These are phyloP conservation scores for Euphrasia confusa DNA, from an alignment of 257 asterid genomes.

Conservation along the genomic window DNA sequence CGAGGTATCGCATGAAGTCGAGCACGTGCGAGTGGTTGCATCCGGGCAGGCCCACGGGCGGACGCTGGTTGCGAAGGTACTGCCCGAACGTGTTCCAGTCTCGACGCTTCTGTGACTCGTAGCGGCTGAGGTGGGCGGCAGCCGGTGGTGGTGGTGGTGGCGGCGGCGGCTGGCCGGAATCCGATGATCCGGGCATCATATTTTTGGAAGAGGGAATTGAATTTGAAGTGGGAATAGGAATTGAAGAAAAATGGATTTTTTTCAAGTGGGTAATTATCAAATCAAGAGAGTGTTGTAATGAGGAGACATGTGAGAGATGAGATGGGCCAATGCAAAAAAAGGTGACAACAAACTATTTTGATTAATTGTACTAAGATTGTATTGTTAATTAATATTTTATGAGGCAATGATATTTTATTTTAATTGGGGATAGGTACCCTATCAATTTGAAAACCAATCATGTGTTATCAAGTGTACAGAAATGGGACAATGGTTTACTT, in stretches of 20 bases:
- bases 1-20: conserved; percentile 71
- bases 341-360: conserved; percentile 39
- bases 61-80: conserved; percentile 64
- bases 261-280: conserved; percentile 35
- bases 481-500: conserved; percentile 23
- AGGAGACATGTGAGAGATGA: conserved; percentile 38
- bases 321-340: conserved; percentile 47
- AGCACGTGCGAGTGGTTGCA: conserved; percentile 64
- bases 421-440: conserved; percentile 8
- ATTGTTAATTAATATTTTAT: conserved; percentile 24
- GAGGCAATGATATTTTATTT: neutral
- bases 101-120: conserved; percentile 82
- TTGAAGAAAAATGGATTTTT: too few relatives aligned
- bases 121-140: conserved; percentile 48
- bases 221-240: neutral
- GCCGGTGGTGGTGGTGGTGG: too few relatives aligned
- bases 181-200: conserved; percentile 41
- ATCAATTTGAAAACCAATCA: conserved; percentile 38
- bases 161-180: conserved; percentile 20
- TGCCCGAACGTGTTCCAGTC: conserved; percentile 94
- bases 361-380: conserved; percentile 46
- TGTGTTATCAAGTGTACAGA: conserved; percentile 43
- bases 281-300: conserved; percentile 29
- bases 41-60: conserved; percentile 48
- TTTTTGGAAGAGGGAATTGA: conserved; percentile 17